phyloP scores from a whole-genome alignment of 768 basidiomycete genomes.

The Dentipellis fragilis region DNA sequence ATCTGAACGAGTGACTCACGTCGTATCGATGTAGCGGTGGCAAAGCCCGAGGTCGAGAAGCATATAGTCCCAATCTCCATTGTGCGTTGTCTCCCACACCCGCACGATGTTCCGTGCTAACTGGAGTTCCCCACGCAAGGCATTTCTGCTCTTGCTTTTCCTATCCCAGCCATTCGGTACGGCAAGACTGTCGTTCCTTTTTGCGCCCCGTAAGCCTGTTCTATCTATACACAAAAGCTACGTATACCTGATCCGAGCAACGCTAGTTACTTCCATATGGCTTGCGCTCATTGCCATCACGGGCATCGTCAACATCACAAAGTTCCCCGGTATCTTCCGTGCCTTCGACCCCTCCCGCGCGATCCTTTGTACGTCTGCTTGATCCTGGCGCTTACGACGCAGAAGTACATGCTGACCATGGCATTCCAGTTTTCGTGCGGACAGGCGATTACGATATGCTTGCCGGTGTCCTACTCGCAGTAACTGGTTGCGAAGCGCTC shows the following conservation, averaged over 20 bases:
- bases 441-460: conserved; percentile 52
- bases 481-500: conserved; percentile 65
- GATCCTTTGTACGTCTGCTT: conserved; percentile 38
- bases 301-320: conserved; percentile 48
- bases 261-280: conserved; percentile 45
- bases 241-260: too few relatives aligned
- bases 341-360: conserved; percentile 62
- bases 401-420: background rate
- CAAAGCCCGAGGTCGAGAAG: conserved; percentile 34
- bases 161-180: conserved; percentile 53
- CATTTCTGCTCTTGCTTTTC: conserved; percentile 47
- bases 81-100: conserved; percentile 22
- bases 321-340: conserved; percentile 48
- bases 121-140: conserved; percentile 21
- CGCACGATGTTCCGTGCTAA: background rate
- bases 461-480: conserved; percentile 50
- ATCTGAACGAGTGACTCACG: background rate
- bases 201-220: conserved; percentile 39
- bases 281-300: conserved; percentile 39
- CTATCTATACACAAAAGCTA: too few relatives aligned
- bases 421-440: conserved; percentile 46
- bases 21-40: conserved; percentile 29
- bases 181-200: conserved; percentile 35
- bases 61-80: conserved; percentile 52
- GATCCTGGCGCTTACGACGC: background rate